A percentile compares a stretch with the other conserved stretches of the same genome.
phyloP scores from a whole-genome alignment of 73 alveolate species.

The Halteria grandinella region DNA sequence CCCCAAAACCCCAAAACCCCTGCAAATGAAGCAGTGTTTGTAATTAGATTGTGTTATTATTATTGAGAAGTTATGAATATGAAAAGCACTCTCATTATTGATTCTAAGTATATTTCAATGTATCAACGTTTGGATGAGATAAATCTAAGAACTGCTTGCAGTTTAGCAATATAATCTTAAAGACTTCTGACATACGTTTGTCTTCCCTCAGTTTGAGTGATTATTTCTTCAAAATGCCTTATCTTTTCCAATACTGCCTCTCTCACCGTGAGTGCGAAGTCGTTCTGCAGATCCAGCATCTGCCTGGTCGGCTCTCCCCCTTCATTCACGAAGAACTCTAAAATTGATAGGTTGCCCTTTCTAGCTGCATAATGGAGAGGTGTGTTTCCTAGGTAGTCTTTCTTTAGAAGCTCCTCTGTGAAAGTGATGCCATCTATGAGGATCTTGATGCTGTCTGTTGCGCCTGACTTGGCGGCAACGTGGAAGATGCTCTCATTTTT shows the following conservation, averaged over 20 bases:
- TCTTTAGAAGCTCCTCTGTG: constrained; percentile 64
- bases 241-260: constrained; percentile 46
- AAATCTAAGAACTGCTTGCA: not conserved
- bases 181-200: not conserved
- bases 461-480: constrained; percentile 56
- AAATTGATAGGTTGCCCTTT: constrained; percentile 39
- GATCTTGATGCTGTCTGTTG: constrained; percentile 21
- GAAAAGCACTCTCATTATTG: too few species aligned
- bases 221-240: constrained; percentile 32
- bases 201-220: not conserved
- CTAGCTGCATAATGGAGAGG: constrained; percentile 68
- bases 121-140: too few species aligned
- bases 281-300: constrained; percentile 53
- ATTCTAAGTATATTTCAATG: too few species aligned
- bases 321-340: constrained; percentile 46
- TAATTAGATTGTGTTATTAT: too few species aligned
- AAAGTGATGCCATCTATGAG: constrained; percentile 40
- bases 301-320: not conserved
- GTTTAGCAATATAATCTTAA: not conserved
- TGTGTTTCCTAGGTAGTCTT: constrained; percentile 69
- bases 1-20: too few species aligned
- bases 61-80: too few species aligned
- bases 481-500: constrained; percentile 67
- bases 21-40: too few species aligned
- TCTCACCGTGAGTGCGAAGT: constrained; percentile 49